Evolutionary conservation across 495 filamentous ascomycete species (phyloP).

Genomic region (Penicillium canariense): DNA sequence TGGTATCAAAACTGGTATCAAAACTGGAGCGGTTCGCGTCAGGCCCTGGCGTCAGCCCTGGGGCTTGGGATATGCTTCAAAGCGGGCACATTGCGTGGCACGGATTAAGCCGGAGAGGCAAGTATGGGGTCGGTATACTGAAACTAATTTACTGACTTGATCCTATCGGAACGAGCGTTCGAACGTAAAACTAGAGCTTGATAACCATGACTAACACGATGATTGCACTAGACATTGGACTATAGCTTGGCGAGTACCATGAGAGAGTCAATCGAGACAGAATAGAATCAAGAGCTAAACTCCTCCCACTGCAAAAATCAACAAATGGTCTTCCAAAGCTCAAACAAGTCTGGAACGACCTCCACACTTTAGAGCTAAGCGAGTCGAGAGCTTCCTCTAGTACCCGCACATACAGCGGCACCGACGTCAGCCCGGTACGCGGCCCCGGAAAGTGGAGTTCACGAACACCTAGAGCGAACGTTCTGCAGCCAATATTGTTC

Average conservation of each 20-base stretch:
- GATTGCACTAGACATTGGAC: no score
- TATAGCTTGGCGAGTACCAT: neutral
- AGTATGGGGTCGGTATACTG: no score
- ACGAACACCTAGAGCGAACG: neutral
- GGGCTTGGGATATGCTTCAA: neutral
- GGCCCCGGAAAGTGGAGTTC: neutral
- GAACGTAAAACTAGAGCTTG: no score
- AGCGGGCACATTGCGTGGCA: neutral
- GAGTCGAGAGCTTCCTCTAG: neutral
- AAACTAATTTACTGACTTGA: no score
- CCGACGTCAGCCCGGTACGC: conserved; percentile 7
- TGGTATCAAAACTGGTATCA: neutral
- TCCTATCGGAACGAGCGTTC: no score
- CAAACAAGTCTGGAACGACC: neutral
- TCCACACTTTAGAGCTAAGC: neutral
- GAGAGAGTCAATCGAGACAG: no score
- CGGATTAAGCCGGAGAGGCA: neutral
- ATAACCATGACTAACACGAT: no score
- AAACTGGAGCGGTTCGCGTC: neutral
- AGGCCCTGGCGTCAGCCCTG: neutral
- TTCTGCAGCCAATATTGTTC: neutral
- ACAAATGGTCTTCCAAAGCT: no score
- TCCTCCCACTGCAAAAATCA: no score
- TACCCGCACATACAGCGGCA: conserved; percentile 1
- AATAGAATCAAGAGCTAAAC: no score